Evolutionary conservation across 805 yeast species (phyloP).

Genomic region (Pichia ethanolica): DNA sequence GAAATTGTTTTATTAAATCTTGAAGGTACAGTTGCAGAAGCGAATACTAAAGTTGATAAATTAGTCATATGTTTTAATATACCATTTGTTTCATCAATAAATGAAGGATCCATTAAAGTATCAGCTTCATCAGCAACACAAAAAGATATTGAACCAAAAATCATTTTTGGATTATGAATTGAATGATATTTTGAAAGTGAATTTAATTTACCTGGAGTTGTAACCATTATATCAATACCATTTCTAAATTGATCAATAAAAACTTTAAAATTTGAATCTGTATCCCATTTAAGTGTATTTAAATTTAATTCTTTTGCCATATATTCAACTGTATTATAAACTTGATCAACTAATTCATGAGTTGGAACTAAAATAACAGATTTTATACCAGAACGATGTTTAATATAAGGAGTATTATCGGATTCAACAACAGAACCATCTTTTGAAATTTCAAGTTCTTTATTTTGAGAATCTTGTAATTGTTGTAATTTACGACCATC

Average conservation of each 20-base stretch:
- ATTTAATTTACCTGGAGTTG: slow-evolving; percentile 73
- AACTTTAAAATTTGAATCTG: slow-evolving; percentile 46
- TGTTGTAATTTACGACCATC: slow-evolving; percentile 33
- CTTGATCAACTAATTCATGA: slow-evolving; percentile 80
- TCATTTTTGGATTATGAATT: slow-evolving; percentile 27
- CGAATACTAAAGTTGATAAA: slow-evolving; percentile 59
- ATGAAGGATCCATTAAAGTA: slow-evolving; percentile 77
- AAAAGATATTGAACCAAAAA: slow-evolving; percentile 42
- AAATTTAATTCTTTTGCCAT: slow-evolving; percentile 32
- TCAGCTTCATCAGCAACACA: slow-evolving; percentile 92
- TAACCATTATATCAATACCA: slow-evolving; percentile 70
- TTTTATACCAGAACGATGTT: slow-evolving; percentile 42
- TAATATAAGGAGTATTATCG: slow-evolving; percentile 6
- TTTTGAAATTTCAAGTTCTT: not conserved
- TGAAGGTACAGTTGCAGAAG: slow-evolving; percentile 86
- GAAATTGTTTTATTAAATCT: slow-evolving; percentile 59
- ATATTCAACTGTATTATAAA: slow-evolving; percentile 37
- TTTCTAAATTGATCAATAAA: slow-evolving; percentile 40
- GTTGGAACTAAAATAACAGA: slow-evolving; percentile 84
- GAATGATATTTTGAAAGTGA: slow-evolving; percentile 27
- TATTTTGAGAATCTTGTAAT: slow-evolving; percentile 9
- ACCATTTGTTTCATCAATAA: slow-evolving; percentile 55
- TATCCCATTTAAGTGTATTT: slow-evolving; percentile 52
- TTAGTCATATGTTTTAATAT: slow-evolving; percentile 43
- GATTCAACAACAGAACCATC: not conserved